Evolutionary conservation across 2,329 filamentous ascomycete genomes (phyloP).

Genomic region (Alternaria metachromatica): DNA sequence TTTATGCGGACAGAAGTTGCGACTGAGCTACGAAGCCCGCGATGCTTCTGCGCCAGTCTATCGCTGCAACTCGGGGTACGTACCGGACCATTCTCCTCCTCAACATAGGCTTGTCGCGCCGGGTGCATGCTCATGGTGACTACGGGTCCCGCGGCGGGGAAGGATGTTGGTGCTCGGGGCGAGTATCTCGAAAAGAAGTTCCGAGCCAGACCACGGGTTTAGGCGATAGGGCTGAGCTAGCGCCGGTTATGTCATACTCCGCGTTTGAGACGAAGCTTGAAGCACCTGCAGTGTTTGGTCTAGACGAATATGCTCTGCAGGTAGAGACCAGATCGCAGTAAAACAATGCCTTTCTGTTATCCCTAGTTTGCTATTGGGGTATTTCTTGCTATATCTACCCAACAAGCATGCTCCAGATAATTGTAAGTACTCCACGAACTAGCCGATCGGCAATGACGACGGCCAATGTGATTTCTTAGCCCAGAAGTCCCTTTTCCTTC

Average conservation of each 20-base stretch:
- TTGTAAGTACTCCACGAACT: slow-evolving; percentile 33
- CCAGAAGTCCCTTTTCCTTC: slow-evolving; percentile 34
- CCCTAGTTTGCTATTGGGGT: not conserved
- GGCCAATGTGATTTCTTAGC: slow-evolving; percentile 39
- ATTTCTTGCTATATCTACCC: not conserved
- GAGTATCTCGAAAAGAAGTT: slow-evolving; percentile 28
- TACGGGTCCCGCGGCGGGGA: slow-evolving; percentile 19
- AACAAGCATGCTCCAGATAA: slow-evolving; percentile 24
- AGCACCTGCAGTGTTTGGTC: slow-evolving; percentile 16
- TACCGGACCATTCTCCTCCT: slow-evolving; percentile 77
- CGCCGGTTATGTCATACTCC: slow-evolving; percentile 34
- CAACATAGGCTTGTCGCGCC: slow-evolving; percentile 89
- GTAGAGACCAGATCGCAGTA: slow-evolving; percentile 18
- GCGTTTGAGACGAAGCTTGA: slow-evolving; percentile 19
- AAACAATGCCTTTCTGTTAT: not conserved
- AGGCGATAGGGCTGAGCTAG: slow-evolving; percentile 38
- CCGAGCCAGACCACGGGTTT: slow-evolving; percentile 23
- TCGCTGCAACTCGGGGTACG: slow-evolving; percentile 38
- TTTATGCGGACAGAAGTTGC: not conserved
- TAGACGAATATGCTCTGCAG: slow-evolving; percentile 2
- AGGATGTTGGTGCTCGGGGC: slow-evolving; percentile 17
- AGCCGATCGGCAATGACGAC: slow-evolving; percentile 42
- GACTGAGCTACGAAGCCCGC: slow-evolving; percentile 6
- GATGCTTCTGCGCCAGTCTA: slow-evolving; percentile 30
- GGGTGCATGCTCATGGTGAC: slow-evolving; percentile 72